Percentiles rank a stretch among this genome's conserved stretches.
phyloP scores from a whole-genome alignment of 108 stramenopile species.

The Cyclotella baltica region DNA sequence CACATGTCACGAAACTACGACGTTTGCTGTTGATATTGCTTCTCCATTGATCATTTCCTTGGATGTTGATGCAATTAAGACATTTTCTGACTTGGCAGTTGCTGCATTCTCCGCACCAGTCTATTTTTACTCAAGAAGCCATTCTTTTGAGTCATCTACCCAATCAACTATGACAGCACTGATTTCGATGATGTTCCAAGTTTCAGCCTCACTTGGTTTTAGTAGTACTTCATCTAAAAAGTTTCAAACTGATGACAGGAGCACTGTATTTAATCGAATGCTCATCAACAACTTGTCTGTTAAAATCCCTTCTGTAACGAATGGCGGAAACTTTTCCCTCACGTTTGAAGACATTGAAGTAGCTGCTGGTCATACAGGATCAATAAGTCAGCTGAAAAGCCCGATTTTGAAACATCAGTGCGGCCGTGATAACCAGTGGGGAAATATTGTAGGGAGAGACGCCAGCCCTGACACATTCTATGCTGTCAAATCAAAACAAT shows the following conservation, averaged over 20 bases:
- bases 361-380: neutral
- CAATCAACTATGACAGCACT: conserved; percentile 17
- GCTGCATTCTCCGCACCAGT: conserved; percentile 58
- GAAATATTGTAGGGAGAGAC: neutral
- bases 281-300: conserved; percentile 5
- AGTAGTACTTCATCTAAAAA: no score
- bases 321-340: neutral
- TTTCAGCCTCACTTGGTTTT: neutral
- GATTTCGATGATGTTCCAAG: conserved; percentile 8
- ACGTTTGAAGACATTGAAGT: neutral
- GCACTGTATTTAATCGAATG: neutral
- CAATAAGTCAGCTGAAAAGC: neutral
- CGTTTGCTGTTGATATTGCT: conserved; percentile 55
- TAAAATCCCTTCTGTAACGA: neutral
- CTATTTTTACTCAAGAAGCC: conserved; percentile 15
- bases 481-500: conserved; percentile 21
- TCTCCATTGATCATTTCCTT: conserved; percentile 53
- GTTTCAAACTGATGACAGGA: neutral
- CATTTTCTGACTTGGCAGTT: conserved; percentile 38
- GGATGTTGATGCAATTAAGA: conserved; percentile 50
- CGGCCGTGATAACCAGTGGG: conserved; percentile 18
- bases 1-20: conserved; percentile 28
- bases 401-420: neutral
- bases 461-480: conserved; percentile 8
- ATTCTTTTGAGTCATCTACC: conserved; percentile 24